Base-by-base conservation (phyloP, 208 protist genomes). In the Zelonia costaricensis region DNA sequence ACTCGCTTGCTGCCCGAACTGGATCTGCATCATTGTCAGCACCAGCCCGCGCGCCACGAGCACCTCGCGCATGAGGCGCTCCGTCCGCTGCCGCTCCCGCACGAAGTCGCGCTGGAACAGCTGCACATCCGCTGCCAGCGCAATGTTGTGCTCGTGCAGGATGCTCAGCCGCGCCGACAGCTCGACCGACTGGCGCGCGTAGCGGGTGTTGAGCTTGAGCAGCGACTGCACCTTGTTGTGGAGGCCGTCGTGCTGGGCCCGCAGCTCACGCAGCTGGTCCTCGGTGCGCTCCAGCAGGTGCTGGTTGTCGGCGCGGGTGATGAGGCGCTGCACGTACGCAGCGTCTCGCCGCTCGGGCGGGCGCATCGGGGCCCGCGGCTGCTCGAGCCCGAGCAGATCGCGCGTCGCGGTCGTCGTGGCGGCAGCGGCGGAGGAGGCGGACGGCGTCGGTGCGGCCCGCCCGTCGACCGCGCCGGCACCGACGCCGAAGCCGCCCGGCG, bases 61-160 rank as follows among this genome's bases (percentile, higher is more conserved):
- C 38, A 94, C 30, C 10, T 91, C 82, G 22, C 59, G 49, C 46
- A 57, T 35, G 28, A 86, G 47, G 38, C 79, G 78, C 22, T 70
- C 76, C n/a, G 28, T 58, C 23, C 70, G 60, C 36, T 80, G 69
- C 52, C 59, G 75, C 25, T 82, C 84, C 15, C 62, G 40, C 15
- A 78, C 22, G 30, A 63, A 43, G 40, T 90, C 82, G 45, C 80
- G 79, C 62, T 88, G 74, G 30, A 77, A 78, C 25, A 90, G 51
- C 43, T 88, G 67, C 28, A 67, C 60, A 22, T 88, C 83, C 1
- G 87, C 55, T 7, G 80, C 65, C 20, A 88, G 63, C 12, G 59
- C 61, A 44, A 92, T 81, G 68, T 95, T 95, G 57, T 92, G 80
- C 15, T 92, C 82, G 18, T 74, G 59, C 1, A 93, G 43, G 36